phyloP scores from a whole-genome alignment of 2,329 filamentous ascomycete genomes.

The Ophiobolus disseminans region DNA sequence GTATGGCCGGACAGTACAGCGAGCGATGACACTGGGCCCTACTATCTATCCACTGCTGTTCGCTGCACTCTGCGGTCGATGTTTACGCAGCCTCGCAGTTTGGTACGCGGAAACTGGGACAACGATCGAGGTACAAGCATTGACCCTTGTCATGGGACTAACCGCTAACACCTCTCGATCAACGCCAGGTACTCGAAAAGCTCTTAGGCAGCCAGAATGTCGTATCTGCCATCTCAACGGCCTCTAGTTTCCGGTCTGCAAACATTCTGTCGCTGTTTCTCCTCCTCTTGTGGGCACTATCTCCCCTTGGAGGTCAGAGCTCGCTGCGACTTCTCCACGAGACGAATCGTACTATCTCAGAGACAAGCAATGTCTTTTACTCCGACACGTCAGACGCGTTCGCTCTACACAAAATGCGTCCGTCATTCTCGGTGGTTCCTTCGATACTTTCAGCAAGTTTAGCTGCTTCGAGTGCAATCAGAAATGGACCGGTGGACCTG shows the following conservation, averaged over 20 bases:
- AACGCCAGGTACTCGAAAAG: background rate
- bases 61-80: constrained; percentile 9
- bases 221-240: background rate
- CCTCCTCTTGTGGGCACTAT: constrained; percentile 22
- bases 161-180: too few relatives aligned
- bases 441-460: constrained; percentile 8
- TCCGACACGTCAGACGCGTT: background rate
- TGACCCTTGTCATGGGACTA: too few relatives aligned
- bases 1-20: constrained; percentile 2
- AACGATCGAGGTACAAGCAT: constrained; percentile 3
- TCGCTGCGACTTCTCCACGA: constrained; percentile 18
- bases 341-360: constrained; percentile 1
- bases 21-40: constrained; percentile 9
- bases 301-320: constrained; percentile 28
- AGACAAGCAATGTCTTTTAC: background rate
- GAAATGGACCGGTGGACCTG: constrained; percentile 3
- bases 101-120: constrained; percentile 6
- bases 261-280: constrained; percentile 6
- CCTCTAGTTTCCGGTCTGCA: background rate
- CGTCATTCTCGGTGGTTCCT: background rate
- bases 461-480: background rate
- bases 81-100: constrained; percentile 6
- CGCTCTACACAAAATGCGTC: background rate
- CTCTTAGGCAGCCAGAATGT: constrained; percentile 3
- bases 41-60: constrained; percentile 12